Evolutionary conservation across 2,329 filamentous ascomycete genomes (phyloP), one percentile per base, ranked within the genome.

Genomic region (Pyrenophora graminea): DNA sequence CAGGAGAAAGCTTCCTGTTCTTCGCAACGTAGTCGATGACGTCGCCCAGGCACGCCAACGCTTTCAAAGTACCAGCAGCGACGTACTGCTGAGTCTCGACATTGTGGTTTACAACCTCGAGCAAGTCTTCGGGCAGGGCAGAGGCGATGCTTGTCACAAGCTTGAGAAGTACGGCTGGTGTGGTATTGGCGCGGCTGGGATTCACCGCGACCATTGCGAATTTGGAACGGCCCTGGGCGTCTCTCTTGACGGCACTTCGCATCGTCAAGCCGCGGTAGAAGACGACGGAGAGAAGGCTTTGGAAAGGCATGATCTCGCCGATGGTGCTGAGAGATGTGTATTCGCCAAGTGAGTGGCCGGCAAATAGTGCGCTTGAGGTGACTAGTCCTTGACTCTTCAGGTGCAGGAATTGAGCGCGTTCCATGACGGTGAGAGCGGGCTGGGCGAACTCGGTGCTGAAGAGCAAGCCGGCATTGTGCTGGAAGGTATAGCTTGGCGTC

Each of bases 51-150:
- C 37, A 39, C 2, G 33, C 37, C 37, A 39, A 15, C 15, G 37
- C 37, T 25, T 27, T 45, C 19, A 45, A 18, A 4, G 33, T 33
- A 15, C 71, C 73, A 5, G 73, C 68, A 38, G 69, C 73, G 30
- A 76, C 71, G 44, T 59, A 59, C 32, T 59, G 56, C 18, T 46
- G 46, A n/a, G 36, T 31, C 2, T 27, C 36, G 21, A 57, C 48
- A 25, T 59, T 59, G 56, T 51, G 52, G 45, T 59, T 59, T 19
- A 59, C 56, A 17, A 59, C 45, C 48, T 59, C 56, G 2, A 59
- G 33, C 32, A 45, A 13, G 6, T 25, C 18, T 3, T 25, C 18
- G 6, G 43, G 23, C n/a, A 32, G 13, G n/a, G 43, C 33, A 6
- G 43, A 30, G 27, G 43, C 33, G 6, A 45, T 45, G 9, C 19